A percentile compares a stretch with the other conserved stretches of the same genome.
Conservation (phyloP, 306 rosid species). For the Glycine latifolia region DNA sequence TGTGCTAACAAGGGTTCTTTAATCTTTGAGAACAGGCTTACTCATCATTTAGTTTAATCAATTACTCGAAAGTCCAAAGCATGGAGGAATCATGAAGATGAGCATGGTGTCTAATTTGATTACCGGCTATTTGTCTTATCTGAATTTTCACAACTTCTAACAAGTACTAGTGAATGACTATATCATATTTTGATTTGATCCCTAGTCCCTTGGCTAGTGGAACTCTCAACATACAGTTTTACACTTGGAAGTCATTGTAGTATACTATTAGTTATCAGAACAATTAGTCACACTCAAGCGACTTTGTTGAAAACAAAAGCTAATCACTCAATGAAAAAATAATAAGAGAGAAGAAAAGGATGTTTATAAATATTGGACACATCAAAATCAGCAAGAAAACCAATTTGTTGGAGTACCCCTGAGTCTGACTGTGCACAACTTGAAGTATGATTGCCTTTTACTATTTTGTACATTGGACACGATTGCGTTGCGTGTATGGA, state of each 20-base stretch:
- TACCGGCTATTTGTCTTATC: neutral
- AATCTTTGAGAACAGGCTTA: too few relatives aligned
- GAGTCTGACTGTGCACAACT: neutral
- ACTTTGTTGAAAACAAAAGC: too few relatives aligned
- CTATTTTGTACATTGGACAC: neutral
- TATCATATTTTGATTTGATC: neutral
- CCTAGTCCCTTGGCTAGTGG: neutral
- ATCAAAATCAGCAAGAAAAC: neutral
- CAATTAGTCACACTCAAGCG: too few relatives aligned
- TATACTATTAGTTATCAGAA: too few relatives aligned
- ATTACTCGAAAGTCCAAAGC: too few relatives aligned
- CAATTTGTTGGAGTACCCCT: constrained; percentile 25
- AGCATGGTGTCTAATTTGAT: neutral
- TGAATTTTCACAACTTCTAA: neutral
- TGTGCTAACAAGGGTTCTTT: neutral
- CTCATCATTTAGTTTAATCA: too few relatives aligned
- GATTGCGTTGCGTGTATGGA: neutral
- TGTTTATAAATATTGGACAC: neutral
- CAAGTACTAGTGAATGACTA: neutral
- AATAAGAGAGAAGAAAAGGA: too few relatives aligned
- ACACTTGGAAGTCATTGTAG: neutral
- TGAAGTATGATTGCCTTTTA: neutral
- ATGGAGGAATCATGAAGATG: neutral
- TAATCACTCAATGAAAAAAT: too few relatives aligned
- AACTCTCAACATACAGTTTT: neutral